Percentiles rank a stretch among this genome's conserved stretches.
These are phyloP conservation scores for Trichoderma semiorbis DNA, from an alignment of 2,329 filamentous ascomycete genomes.

Conservation along the genomic window DNA sequence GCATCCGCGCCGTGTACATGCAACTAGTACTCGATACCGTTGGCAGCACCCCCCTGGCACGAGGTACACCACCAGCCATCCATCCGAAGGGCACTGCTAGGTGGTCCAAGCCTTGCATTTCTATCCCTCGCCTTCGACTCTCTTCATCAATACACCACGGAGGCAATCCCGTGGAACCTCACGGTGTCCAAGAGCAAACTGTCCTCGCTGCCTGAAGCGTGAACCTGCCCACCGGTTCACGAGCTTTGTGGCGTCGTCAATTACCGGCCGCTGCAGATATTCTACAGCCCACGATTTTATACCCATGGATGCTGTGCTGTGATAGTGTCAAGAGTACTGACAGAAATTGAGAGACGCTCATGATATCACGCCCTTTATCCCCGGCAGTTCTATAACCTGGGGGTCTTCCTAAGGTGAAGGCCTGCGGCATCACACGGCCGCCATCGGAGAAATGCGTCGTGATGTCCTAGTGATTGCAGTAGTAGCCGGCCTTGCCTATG, in stretches of 20 bases:
- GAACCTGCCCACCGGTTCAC: background rate
- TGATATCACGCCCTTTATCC: background rate
- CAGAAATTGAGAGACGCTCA: background rate
- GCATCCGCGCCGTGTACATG: background rate
- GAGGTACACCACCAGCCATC: background rate
- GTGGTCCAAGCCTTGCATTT: background rate
- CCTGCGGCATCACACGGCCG: background rate
- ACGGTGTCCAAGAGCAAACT: background rate
- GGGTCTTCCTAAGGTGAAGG: background rate
- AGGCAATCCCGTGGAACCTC: background rate
- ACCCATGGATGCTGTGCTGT: conserved; percentile 12
- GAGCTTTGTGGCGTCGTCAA: background rate
- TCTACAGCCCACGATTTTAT: background rate
- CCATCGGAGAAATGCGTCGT: conserved; percentile 19
- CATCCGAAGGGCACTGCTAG: background rate
- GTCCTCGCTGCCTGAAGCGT: background rate
- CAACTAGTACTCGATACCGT: background rate
- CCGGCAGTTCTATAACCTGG: background rate
- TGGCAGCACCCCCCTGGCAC: background rate
- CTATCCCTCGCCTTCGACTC: background rate
- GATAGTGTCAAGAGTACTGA: background rate
- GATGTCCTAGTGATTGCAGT: conserved; percentile 2
- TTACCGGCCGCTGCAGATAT: background rate
- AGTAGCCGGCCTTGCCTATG: conserved; percentile 13
- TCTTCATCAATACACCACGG: background rate